Percentiles rank a stretch among this genome's conserved stretches.
Conservation (phyloP, 202 grass and related monocot genomes). For the Zoysia matrella region DNA sequence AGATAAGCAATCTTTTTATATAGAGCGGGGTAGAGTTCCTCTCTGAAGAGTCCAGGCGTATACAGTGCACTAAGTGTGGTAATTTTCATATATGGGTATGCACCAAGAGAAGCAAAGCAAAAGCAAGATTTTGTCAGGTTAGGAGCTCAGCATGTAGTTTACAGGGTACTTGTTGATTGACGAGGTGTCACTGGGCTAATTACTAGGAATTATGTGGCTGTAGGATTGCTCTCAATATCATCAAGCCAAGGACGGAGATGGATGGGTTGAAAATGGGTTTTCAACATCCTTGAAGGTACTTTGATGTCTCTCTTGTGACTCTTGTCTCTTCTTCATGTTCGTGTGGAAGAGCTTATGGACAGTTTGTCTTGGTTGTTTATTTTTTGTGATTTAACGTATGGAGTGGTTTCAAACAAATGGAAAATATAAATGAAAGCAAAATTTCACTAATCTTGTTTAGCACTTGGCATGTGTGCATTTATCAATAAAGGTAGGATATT, state of each 20-base stretch:
- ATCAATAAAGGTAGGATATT: not conserved
- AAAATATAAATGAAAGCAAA: constrained; percentile 14
- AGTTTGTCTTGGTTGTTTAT: not conserved
- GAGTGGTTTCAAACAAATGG: constrained; percentile 33
- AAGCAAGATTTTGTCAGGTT: constrained; percentile 98
- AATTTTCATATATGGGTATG: constrained; percentile 99
- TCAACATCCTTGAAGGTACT: constrained; percentile 71
- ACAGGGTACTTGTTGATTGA: constrained; percentile 28
- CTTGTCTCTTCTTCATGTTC: constrained; percentile 21
- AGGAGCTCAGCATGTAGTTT: constrained; percentile 36
- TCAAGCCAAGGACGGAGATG: constrained; percentile 97
- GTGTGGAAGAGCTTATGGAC: constrained; percentile 10
- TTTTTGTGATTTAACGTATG: constrained; percentile 19
- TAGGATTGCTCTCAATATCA: constrained; percentile 87
- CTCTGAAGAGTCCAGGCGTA: constrained; percentile 90
- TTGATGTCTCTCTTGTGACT: not conserved
- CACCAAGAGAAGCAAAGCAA: constrained; percentile 84
- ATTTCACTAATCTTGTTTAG: constrained; percentile 8
- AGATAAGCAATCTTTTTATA: constrained; percentile 34
- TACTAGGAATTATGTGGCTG: constrained; percentile 31
- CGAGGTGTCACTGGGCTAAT: constrained; percentile 25
- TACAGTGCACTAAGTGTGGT: constrained; percentile 98
- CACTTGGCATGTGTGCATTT: not conserved
- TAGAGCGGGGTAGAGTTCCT: constrained; percentile 87
- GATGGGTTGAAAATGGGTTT: constrained; percentile 94